phyloP scores from a whole-genome alignment of 1,284 basidiomycete species.

The Puccinia polysora region DNA sequence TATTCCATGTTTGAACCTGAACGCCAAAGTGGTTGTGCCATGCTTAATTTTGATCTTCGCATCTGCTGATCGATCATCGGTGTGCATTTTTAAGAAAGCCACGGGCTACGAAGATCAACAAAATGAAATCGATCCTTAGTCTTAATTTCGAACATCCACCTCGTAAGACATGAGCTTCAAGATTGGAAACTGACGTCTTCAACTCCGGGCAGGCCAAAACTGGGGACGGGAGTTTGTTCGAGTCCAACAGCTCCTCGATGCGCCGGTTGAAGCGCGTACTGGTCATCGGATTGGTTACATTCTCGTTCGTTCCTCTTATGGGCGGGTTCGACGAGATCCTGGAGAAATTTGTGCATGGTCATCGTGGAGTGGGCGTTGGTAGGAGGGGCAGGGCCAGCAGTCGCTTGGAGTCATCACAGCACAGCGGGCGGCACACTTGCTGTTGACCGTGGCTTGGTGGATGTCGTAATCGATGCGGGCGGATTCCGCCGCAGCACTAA shows the following conservation, averaged over 20 bases:
- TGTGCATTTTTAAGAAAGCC: slow-evolving; percentile 79
- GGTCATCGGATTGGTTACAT: not conserved
- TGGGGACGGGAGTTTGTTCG: slow-evolving; percentile 20
- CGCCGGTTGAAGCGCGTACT: slow-evolving; percentile 24
- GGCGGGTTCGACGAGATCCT: not conserved
- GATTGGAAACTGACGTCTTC: slow-evolving; percentile 29
- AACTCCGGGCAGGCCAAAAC: slow-evolving; percentile 36
- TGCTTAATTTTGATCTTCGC: slow-evolving; percentile 89
- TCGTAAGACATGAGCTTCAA: not conserved
- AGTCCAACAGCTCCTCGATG: not conserved
- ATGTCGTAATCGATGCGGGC: too few relatives aligned
- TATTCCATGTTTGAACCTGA: slow-evolving; percentile 92
- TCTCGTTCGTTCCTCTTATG: slow-evolving; percentile 5
- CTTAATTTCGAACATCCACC: not conserved
- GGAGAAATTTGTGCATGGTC: slow-evolving; percentile 22
- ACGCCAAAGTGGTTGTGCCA: slow-evolving; percentile 96
- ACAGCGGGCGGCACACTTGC: too few relatives aligned
- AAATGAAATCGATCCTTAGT: not conserved
- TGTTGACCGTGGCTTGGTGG: too few relatives aligned
- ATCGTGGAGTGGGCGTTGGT: not conserved
- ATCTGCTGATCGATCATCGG: slow-evolving; percentile 71
- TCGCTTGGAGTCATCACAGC: too few relatives aligned
- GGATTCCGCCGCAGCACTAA: too few relatives aligned
- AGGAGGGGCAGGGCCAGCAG: too few relatives aligned
- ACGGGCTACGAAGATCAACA: slow-evolving; percentile 63